These are phyloP conservation scores for Rhizopogon vinicolor DNA, from an alignment of 768 basidiomycete genomes.

Conservation along the genomic window DNA sequence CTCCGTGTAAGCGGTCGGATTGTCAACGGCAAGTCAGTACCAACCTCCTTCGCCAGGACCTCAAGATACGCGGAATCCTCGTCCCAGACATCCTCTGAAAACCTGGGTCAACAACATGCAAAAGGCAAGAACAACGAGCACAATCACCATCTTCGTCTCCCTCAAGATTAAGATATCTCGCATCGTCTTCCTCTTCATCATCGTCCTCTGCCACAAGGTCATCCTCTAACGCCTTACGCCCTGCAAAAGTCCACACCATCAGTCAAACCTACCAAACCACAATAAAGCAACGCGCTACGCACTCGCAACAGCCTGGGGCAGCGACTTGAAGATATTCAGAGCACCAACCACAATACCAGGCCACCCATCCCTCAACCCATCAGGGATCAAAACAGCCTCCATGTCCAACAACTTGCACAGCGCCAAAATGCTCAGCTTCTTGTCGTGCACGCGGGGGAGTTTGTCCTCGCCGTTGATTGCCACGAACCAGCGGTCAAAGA, in stretches of 20 bases:
- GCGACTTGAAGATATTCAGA: conserved; percentile 69
- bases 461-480: conserved; percentile 54
- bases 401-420: conserved; percentile 76
- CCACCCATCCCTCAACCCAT: conserved; percentile 65
- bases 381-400: conserved; percentile 51
- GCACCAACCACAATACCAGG: conserved; percentile 66
- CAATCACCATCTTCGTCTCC: conserved; percentile 57
- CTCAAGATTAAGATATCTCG: conserved; percentile 52
- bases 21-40: conserved; percentile 6
- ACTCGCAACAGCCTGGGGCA: conserved; percentile 78
- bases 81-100: conserved; percentile 82
- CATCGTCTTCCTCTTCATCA: conserved; percentile 48
- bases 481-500: conserved; percentile 84
- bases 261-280: background rate
- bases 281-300: conserved; percentile 14
- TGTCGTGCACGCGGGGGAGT: conserved; percentile 86
- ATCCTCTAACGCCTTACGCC: conserved; percentile 58
- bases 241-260: conserved; percentile 26
- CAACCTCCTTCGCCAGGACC: conserved; percentile 77
- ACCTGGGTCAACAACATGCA: background rate
- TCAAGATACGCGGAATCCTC: conserved; percentile 87
- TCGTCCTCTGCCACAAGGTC: conserved; percentile 36
- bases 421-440: conserved; percentile 76
- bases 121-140: background rate
- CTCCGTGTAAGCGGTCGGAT: background rate